Evolutionary conservation across 192 early-diverging fungal species (phyloP).

Genomic region (Gorgonomyces haynaldii): DNA sequence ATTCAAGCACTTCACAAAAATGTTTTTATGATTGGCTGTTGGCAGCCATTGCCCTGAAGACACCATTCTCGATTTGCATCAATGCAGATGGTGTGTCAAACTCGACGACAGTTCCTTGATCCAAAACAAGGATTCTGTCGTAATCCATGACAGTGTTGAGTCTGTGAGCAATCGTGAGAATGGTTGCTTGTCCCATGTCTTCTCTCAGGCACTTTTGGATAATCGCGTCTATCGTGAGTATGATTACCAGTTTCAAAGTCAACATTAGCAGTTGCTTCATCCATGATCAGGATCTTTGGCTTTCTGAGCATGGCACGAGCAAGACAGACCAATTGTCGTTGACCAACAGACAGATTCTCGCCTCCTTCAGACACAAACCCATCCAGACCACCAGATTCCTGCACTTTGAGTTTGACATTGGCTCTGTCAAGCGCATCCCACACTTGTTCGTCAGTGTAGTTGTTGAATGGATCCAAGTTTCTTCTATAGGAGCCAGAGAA

Average conservation of each 20-base stretch:
- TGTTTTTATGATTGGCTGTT: too few species aligned
- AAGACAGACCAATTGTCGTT: conserved; percentile 47
- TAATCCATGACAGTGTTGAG: conserved; percentile 47
- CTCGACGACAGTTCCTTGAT: conserved; percentile 49
- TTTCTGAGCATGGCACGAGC: conserved; percentile 39
- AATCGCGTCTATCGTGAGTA: too few species aligned
- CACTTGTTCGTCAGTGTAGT: conserved; percentile 51
- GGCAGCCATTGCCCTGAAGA: conserved; percentile 4
- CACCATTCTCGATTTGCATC: conserved; percentile 13
- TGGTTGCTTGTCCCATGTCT: conserved; percentile 45
- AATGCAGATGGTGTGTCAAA: conserved; percentile 47
- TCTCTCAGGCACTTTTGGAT: conserved; percentile 52
- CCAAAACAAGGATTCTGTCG: conserved; percentile 57
- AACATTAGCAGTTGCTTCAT: conserved; percentile 46
- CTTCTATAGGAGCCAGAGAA: conserved; percentile 35
- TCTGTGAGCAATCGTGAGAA: conserved; percentile 53
- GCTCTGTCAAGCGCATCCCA: conserved; percentile 59
- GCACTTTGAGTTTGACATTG: conserved; percentile 53
- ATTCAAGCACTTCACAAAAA: too few species aligned
- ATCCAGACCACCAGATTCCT: conserved; percentile 46
- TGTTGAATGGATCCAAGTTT: conserved; percentile 64
- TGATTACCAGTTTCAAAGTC: conserved; percentile 60
- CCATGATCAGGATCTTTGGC: conserved; percentile 37
- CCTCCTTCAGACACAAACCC: conserved; percentile 61
- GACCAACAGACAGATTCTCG: conserved; percentile 73